phyloP scores from a whole-genome alignment of 2,329 filamentous ascomycete genomes.

The Cladophialophora bantiana region DNA sequence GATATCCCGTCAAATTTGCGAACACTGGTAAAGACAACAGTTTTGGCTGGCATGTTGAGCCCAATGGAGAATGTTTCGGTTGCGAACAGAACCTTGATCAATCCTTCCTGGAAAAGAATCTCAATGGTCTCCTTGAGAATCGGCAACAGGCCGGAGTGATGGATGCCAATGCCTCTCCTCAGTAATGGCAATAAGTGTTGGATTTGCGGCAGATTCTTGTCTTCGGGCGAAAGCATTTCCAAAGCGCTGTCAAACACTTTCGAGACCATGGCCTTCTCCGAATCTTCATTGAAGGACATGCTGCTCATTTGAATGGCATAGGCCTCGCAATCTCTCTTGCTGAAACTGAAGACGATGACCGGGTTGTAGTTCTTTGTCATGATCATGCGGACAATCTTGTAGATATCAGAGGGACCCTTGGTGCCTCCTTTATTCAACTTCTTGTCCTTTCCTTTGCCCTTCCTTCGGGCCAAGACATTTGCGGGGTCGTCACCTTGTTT shows the following conservation, averaged over 20 bases:
- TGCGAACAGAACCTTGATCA: slow-evolving; percentile 97
- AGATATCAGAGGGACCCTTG: slow-evolving; percentile 79
- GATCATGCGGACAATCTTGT: slow-evolving; percentile 98
- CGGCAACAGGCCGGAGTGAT: slow-evolving; percentile 92
- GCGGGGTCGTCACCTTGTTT: slow-evolving; percentile 84
- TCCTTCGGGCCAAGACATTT: slow-evolving; percentile 78
- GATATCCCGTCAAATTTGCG: slow-evolving; percentile 89
- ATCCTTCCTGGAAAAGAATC: slow-evolving; percentile 95
- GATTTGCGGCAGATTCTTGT: slow-evolving; percentile 88
- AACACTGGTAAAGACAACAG: slow-evolving; percentile 97
- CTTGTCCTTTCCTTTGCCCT: slow-evolving; percentile 90
- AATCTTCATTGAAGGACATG: slow-evolving; percentile 93
- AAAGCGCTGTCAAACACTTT: slow-evolving; percentile 95
- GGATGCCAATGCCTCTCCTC: slow-evolving; percentile 91
- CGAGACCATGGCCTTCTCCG: slow-evolving; percentile 90
- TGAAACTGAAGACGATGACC: slow-evolving; percentile 99
- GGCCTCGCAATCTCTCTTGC: slow-evolving; percentile 93
- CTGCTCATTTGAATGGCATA: slow-evolving; percentile 85
- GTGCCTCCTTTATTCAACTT: slow-evolving; percentile 87
- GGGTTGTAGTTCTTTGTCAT: slow-evolving; percentile 97
- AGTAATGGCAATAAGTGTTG: slow-evolving; percentile 86
- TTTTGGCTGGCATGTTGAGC: slow-evolving; percentile 98
- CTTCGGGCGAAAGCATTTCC: slow-evolving; percentile 88
- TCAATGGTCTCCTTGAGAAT: slow-evolving; percentile 99
- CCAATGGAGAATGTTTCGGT: slow-evolving; percentile 99